Conservation (phyloP, 108 stramenopile genomes). For the Discostella stelligeroides region DNA sequence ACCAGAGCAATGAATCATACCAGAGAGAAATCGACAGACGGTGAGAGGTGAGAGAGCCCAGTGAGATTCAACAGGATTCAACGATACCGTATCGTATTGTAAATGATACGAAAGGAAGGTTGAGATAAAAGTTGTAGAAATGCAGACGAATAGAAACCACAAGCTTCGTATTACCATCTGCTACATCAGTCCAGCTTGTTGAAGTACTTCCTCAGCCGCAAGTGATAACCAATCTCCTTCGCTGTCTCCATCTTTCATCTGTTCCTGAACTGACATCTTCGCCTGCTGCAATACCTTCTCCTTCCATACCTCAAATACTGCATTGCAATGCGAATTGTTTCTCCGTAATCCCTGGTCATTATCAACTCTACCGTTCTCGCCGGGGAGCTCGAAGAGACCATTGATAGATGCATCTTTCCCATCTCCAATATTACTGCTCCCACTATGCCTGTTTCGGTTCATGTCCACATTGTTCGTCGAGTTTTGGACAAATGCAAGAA, state of each 20-base stretch:
- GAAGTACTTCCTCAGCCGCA: conserved; percentile 32
- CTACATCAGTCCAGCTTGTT: background rate
- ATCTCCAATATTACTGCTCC: background rate
- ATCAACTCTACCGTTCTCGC: background rate
- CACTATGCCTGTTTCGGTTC: no score
- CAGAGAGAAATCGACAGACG: background rate
- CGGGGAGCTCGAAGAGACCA: background rate
- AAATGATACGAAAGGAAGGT: no score
- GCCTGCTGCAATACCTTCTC: conserved; percentile 16
- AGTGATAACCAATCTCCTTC: conserved; percentile 13
- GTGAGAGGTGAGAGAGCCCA: background rate
- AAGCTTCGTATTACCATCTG: background rate
- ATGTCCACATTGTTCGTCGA: conserved; percentile 20
- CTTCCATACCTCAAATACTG: conserved; percentile 39
- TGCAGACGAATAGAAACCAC: no score
- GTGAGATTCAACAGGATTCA: no score
- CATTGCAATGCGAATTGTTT: conserved; percentile 4
- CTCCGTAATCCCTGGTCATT: background rate
- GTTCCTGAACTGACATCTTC: background rate
- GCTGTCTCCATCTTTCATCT: background rate
- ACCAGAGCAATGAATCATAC: background rate
- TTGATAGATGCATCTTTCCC: background rate
- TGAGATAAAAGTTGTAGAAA: no score
- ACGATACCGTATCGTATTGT: no score
- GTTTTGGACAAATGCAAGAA: conserved; percentile 19